Conservation (phyloP, 2,329 filamentous ascomycete species). For the Verticillium tricorpus region DNA sequence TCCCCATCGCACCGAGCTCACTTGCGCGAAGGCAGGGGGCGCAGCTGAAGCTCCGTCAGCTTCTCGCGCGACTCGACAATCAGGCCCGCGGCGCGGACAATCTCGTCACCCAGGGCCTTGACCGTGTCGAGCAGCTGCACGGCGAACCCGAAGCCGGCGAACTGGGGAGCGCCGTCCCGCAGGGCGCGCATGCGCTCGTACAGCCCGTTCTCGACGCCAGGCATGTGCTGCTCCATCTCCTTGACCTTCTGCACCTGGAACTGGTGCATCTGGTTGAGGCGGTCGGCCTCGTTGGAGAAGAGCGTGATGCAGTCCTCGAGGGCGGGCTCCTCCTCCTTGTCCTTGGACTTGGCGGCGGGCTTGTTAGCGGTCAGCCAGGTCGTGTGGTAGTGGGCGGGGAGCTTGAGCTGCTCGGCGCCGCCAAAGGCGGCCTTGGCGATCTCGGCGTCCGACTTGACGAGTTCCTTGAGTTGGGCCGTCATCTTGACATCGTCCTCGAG, state of each 20-base stretch:
- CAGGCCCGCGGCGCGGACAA: slow-evolving; percentile 10
- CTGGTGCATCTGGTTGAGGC: slow-evolving; percentile 31
- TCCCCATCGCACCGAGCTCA: neutral
- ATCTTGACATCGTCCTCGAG: slow-evolving; percentile 55
- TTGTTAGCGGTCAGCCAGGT: slow-evolving; percentile 37
- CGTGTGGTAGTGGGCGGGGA: slow-evolving; percentile 56
- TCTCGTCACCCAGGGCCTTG: slow-evolving; percentile 16
- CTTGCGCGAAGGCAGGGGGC: slow-evolving; percentile 1
- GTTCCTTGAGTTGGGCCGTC: slow-evolving; percentile 58
- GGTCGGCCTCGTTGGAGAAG: slow-evolving; percentile 14
- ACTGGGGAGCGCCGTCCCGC: slow-evolving; percentile 12
- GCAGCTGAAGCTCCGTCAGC: slow-evolving; percentile 17
- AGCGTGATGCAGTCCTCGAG: slow-evolving; percentile 12
- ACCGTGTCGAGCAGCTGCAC: slow-evolving; percentile 13
- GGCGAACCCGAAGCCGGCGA: slow-evolving; percentile 12
- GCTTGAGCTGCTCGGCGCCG: slow-evolving; percentile 68
- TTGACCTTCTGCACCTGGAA: slow-evolving; percentile 28
- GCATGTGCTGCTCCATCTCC: slow-evolving; percentile 43
- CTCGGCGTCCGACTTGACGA: slow-evolving; percentile 57
- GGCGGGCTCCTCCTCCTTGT: slow-evolving; percentile 38
- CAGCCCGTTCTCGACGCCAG: slow-evolving; percentile 40
- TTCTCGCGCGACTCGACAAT: slow-evolving; percentile 16
- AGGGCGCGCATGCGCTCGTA: slow-evolving; percentile 25
- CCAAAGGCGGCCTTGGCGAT: slow-evolving; percentile 70
- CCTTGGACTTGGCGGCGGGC: slow-evolving; percentile 16